Evolutionary conservation across 352 stramenopile genomes (phyloP).

Genomic region (Phytopythium cucurbitacearum): DNA sequence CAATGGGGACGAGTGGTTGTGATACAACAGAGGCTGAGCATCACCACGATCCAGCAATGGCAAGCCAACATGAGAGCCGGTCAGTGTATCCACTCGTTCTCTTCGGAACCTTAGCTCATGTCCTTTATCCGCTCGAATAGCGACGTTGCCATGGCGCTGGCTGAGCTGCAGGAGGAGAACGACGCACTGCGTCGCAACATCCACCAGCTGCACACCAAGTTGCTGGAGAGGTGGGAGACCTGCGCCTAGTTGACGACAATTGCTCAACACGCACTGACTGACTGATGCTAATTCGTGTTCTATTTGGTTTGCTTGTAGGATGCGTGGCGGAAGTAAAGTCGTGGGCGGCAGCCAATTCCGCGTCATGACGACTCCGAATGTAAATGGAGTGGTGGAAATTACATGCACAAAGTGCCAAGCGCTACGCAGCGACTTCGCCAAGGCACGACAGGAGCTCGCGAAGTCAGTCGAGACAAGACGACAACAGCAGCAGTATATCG

Average conservation of each 20-base stretch:
- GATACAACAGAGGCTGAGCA: too few species aligned
- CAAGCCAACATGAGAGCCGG: too few species aligned
- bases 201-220: constrained; percentile 16
- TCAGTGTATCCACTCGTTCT: too few species aligned
- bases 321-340: constrained; percentile 31
- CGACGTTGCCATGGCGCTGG: neutral
- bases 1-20: too few species aligned
- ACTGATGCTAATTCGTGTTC: neutral
- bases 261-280: neutral
- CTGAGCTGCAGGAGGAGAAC: constrained; percentile 17
- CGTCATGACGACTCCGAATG: constrained; percentile 7
- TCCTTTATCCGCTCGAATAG: too few species aligned
- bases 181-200: constrained; percentile 22
- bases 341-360: constrained; percentile 35
- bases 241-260: neutral
- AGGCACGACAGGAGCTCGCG: constrained; percentile 12
- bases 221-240: constrained; percentile 28
- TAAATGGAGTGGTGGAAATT: neutral
- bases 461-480: constrained; percentile 7
- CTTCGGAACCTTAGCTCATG: too few species aligned
- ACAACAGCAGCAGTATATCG: constrained; percentile 23
- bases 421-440: constrained; percentile 11
- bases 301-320: constrained; percentile 10
- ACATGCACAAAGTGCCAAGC: constrained; percentile 19
- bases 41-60: neutral